Base-by-base conservation (phyloP, 257 asterid genomes). In the Nicotiana obtusifolia region DNA sequence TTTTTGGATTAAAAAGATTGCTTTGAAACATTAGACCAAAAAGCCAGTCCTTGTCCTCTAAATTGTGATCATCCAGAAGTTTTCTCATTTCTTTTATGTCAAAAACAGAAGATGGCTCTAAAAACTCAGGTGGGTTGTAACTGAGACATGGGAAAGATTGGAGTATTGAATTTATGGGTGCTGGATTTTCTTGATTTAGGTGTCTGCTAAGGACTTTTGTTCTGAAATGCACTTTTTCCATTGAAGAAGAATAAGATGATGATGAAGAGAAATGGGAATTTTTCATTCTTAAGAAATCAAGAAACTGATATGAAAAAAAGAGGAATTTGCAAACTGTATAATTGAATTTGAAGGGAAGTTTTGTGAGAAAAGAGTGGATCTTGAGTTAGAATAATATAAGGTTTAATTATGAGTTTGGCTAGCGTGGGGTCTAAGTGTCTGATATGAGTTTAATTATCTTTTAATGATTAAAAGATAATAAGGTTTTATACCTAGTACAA, bases 1-100 rank as follows among this genome's bases (percentile, higher is more conserved):
- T 64, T 60, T 59, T 85, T 9, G 97, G 95, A 59, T 93, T 94
- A 87, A 96, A 96, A 13, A 94, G 90, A 80, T 89, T 88, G 90
- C 91, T 93, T 37, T 93, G 95, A 4, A 94, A 30, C 90, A 96
- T 89, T 28, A 94, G 82, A 82, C 91, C 91, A 87, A 82, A 96
- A 20, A 96, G 85, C 98, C 98, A 96, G 81, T 94, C 97, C 86
- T 97, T 84, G 6, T 94, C 99, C 82, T 82, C 91, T 77, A 91
- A 7, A 78, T 96, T 87, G 86, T 94, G 98, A n/a, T 88, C 92
- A 78, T 96, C 99, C 97, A 93, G 88, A 76, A 96, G 59, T 41
- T 91, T 92, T 52, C 98, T 87, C 97, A 96, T 93, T 77, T 88
- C 87, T 49, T 59, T 86, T 6, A 67, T 88, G 83, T 94, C 98